Evolutionary conservation across 768 basidiomycete species (phyloP).

Genomic region (Termitomyces sp.): DNA sequence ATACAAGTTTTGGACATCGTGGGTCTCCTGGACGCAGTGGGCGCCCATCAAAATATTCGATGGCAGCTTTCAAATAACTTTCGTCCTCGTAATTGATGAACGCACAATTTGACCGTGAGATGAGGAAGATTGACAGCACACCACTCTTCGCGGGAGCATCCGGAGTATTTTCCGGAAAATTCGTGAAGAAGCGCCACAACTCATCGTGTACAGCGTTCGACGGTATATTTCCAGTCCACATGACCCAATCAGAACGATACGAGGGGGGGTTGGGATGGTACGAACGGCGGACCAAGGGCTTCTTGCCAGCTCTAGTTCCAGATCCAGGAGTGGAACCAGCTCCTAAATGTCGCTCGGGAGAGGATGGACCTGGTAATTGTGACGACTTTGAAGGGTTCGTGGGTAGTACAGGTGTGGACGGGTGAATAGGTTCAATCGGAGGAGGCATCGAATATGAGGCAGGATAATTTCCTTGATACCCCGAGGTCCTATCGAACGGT

Average conservation of each 20-base stretch:
- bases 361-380: neutral
- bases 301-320: conserved; percentile 16
- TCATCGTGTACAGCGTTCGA: conserved; percentile 80
- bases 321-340: conserved; percentile 3
- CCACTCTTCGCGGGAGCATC: conserved; percentile 31
- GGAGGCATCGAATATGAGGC: conserved; percentile 23
- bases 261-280: conserved; percentile 71
- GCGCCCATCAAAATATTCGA: conserved; percentile 65
- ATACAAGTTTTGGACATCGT: conserved; percentile 74
- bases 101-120: conserved; percentile 91
- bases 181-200: conserved; percentile 78
- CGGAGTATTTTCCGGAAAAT: conserved; percentile 8
- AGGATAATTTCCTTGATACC: conserved; percentile 26
- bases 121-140: conserved; percentile 84
- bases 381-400: conserved; percentile 13
- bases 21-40: conserved; percentile 65
- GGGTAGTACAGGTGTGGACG: conserved; percentile 14
- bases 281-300: conserved; percentile 36
- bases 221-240: conserved; percentile 96
- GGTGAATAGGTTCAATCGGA: conserved; percentile 17
- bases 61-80: conserved; percentile 56
- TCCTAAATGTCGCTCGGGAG: conserved; percentile 3
- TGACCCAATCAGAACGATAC: conserved; percentile 85
- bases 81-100: conserved; percentile 85
- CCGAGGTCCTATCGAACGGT: conserved; percentile 15